A percentile compares a stretch with the other conserved stretches of the same genome.
Evolutionary conservation across 2,329 filamentous ascomycete genomes (phyloP).

Genomic region (Penicillium sp.): DNA sequence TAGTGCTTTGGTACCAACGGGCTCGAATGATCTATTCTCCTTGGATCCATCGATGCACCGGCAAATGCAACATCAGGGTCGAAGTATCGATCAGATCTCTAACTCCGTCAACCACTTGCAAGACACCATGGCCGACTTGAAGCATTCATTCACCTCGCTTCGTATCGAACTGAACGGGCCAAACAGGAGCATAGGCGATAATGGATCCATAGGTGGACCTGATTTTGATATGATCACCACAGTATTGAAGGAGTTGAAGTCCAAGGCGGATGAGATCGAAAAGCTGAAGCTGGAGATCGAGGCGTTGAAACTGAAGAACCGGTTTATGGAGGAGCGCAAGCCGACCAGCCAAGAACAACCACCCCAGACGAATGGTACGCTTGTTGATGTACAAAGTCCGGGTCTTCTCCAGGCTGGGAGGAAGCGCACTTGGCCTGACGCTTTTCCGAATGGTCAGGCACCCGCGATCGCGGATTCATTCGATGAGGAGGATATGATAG

Average conservation of each 20-base stretch:
- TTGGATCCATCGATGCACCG: constrained; percentile 34
- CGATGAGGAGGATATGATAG: constrained; percentile 38
- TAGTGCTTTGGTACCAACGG: constrained; percentile 32
- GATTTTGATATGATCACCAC: constrained; percentile 45
- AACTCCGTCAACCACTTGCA: constrained; percentile 44
- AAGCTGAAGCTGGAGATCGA: constrained; percentile 44
- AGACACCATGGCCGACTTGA: constrained; percentile 46
- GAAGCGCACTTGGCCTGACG: constrained; percentile 39
- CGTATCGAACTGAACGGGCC: constrained; percentile 43
- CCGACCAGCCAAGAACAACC: constrained; percentile 17
- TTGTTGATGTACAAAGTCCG: constrained; percentile 40
- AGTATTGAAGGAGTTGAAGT: constrained; percentile 44
- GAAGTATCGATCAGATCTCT: constrained; percentile 44
- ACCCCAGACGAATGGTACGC: constrained; percentile 13
- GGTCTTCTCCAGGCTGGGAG: constrained; percentile 39
- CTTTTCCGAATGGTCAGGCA: constrained; percentile 30
- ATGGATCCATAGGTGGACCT: constrained; percentile 23
- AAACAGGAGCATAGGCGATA: constrained; percentile 27
- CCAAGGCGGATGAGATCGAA: constrained; percentile 46
- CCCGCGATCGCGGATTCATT: constrained; percentile 39
- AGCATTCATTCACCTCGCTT: constrained; percentile 43
- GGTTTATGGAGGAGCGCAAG: constrained; percentile 38
- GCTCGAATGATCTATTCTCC: constrained; percentile 20
- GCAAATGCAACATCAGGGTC: constrained; percentile 43
- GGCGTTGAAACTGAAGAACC: constrained; percentile 42